A percentile compares a stretch with the other conserved stretches of the same genome.
These are phyloP conservation scores for Phyllosticta citribraziliensis DNA, from an alignment of 2,329 filamentous ascomycete genomes.

Conservation along the genomic window DNA sequence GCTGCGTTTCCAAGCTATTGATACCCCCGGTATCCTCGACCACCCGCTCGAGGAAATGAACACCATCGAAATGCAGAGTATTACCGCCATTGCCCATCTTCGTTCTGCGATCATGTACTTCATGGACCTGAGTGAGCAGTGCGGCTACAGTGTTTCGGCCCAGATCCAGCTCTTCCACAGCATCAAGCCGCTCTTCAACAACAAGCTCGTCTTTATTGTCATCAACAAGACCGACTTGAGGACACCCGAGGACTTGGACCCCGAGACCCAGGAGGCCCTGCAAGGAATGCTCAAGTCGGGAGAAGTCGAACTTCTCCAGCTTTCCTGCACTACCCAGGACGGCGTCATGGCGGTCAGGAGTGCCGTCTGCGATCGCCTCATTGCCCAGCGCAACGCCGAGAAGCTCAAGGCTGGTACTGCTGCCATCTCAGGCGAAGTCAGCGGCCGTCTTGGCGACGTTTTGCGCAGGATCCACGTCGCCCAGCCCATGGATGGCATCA, in stretches of 20 bases:
- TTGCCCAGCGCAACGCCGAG: constrained; percentile 86
- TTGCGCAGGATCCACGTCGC: constrained; percentile 94
- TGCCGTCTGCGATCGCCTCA: constrained; percentile 80
- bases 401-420: constrained; percentile 88
- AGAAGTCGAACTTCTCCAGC: constrained; percentile 84
- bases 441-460: constrained; percentile 79
- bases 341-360: constrained; percentile 94
- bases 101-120: constrained; percentile 94
- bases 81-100: constrained; percentile 94
- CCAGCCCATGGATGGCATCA: constrained; percentile 73
- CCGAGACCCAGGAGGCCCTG: constrained; percentile 66
- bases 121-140: constrained; percentile 95
- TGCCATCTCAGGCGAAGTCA: constrained; percentile 58
- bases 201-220: constrained; percentile 94
- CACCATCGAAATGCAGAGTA: constrained; percentile 98
- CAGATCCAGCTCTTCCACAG: constrained; percentile 94
- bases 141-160: constrained; percentile 83
- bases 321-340: constrained; percentile 91
- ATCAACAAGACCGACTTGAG: constrained; percentile 97
- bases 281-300: constrained; percentile 72
- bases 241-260: constrained; percentile 75
- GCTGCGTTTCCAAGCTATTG: constrained; percentile 81
- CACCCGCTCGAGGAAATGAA: constrained; percentile 99
- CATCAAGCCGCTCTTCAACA: constrained; percentile 93
- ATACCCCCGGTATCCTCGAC: constrained; percentile 96